Percentiles rank a stretch among this genome's conserved stretches.
Evolutionary conservation across 2,329 filamentous ascomycete genomes (phyloP).

Genomic region (Teratosphaeria nubilosa): DNA sequence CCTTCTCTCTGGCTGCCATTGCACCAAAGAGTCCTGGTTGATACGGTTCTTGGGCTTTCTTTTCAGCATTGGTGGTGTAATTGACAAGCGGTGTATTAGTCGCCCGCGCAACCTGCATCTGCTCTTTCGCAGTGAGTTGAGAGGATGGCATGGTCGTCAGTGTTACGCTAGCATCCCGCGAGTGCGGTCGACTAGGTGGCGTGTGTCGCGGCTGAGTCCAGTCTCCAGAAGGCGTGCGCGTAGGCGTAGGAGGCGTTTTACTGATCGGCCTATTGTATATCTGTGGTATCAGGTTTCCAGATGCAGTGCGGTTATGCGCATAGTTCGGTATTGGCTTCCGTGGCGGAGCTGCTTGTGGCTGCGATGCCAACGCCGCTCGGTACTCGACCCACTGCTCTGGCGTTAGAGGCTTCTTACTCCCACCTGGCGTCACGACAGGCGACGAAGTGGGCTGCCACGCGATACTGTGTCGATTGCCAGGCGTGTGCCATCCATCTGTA

Average conservation of each 20-base stretch:
- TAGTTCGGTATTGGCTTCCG: slow-evolving; percentile 18
- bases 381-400: slow-evolving; percentile 79
- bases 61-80: slow-evolving; percentile 44
- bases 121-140: slow-evolving; percentile 73
- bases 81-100: slow-evolving; percentile 69
- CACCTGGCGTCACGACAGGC: slow-evolving; percentile 35
- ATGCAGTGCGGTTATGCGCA: slow-evolving; percentile 18
- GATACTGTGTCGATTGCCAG: slow-evolving; percentile 52
- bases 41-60: slow-evolving; percentile 29
- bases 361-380: slow-evolving; percentile 49
- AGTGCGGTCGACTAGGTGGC: slow-evolving; percentile 21
- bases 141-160: slow-evolving; percentile 36
- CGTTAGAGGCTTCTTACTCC: slow-evolving; percentile 50
- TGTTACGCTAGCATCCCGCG: slow-evolving; percentile 20
- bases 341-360: slow-evolving; percentile 40
- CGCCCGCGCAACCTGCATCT: slow-evolving; percentile 75
- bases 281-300: slow-evolving; percentile 10
- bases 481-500: slow-evolving; percentile 21
- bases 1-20: slow-evolving; percentile 69
- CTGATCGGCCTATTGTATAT: slow-evolving; percentile 14
- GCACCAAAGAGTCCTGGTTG: slow-evolving; percentile 56
- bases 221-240: slow-evolving; percentile 35
- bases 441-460: slow-evolving; percentile 67
- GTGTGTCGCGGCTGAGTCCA: slow-evolving; percentile 25
- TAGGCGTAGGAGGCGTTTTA: slow-evolving; percentile 33